phyloP scores from a whole-genome alignment of 345 rosid species.

The Citrus mangshanensis region DNA sequence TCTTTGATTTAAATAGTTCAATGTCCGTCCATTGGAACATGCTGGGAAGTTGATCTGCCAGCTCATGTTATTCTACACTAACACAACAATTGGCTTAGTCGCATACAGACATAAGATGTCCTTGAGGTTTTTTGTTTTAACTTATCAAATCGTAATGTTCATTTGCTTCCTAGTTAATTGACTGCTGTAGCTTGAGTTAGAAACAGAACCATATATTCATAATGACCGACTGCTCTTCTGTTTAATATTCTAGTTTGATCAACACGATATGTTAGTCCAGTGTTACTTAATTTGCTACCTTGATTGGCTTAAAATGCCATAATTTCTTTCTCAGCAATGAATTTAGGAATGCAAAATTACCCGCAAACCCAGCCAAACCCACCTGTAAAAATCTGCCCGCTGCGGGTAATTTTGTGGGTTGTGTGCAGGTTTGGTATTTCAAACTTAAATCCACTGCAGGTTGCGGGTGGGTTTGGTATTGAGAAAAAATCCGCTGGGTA shows the following conservation, averaged over 20 bases:
- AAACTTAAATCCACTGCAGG: too few species aligned
- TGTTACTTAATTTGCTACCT: neutral
- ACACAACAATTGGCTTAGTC: neutral
- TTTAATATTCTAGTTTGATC: neutral
- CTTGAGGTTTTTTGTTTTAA: neutral
- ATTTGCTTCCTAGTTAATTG: neutral
- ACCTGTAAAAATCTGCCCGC: too few species aligned
- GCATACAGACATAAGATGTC: neutral
- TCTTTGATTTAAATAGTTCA: neutral
- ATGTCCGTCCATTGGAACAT: neutral
- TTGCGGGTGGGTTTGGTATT: too few species aligned
- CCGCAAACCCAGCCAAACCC: too few species aligned
- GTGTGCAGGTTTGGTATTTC: too few species aligned
- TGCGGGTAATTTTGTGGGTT: too few species aligned
- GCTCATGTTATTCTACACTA: neutral
- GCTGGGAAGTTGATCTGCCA: neutral
- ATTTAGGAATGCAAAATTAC: too few species aligned
- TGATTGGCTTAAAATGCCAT: neutral
- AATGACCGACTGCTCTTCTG: neutral
- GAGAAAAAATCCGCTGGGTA: too few species aligned
- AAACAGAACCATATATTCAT: neutral
- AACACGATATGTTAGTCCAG: neutral
- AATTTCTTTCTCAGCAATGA: neutral
- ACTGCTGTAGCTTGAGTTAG: neutral
- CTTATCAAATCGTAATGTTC: neutral